A percentile compares a stretch with the other conserved stretches of the same genome.
Conservation (phyloP, 257 asterid species). For the Buddleja alternifolia region DNA sequence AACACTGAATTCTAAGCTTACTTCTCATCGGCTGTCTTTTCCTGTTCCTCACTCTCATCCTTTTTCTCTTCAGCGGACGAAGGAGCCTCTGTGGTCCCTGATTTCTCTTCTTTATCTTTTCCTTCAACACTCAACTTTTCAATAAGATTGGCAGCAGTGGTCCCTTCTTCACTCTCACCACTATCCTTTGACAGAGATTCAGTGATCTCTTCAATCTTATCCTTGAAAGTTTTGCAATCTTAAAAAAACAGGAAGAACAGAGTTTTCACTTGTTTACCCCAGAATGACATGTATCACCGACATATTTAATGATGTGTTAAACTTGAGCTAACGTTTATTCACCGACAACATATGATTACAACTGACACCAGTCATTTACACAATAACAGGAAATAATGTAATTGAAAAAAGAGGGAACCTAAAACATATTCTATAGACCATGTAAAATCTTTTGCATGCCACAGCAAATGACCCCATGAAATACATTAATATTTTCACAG, state of each 20-base stretch:
- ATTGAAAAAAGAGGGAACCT: not conserved
- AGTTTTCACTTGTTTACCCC: not conserved
- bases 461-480: no score
- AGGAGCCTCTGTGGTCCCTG: constrained; percentile 47
- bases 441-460: no score
- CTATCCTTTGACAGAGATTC: constrained; percentile 52
- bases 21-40: constrained; percentile 40
- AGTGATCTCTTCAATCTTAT: constrained; percentile 67
- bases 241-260: constrained; percentile 17
- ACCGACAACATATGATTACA: not conserved
- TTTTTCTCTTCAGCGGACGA: constrained; percentile 41
- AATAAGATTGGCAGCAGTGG: constrained; percentile 63
- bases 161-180: constrained; percentile 54
- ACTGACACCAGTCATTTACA: no score
- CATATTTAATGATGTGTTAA: not conserved
- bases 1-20: constrained; percentile 26
- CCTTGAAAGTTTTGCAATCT: constrained; percentile 85
- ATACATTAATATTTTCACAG: no score
- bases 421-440: no score
- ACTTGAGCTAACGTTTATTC: not conserved
- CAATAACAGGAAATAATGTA: not conserved
- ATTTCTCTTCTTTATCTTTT: constrained; percentile 52
- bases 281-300: not conserved
- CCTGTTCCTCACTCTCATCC: constrained; percentile 40
- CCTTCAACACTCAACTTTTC: constrained; percentile 63